Base-by-base conservation (phyloP, 768 basidiomycete genomes). In the Cystofilobasidium capitatum region DNA sequence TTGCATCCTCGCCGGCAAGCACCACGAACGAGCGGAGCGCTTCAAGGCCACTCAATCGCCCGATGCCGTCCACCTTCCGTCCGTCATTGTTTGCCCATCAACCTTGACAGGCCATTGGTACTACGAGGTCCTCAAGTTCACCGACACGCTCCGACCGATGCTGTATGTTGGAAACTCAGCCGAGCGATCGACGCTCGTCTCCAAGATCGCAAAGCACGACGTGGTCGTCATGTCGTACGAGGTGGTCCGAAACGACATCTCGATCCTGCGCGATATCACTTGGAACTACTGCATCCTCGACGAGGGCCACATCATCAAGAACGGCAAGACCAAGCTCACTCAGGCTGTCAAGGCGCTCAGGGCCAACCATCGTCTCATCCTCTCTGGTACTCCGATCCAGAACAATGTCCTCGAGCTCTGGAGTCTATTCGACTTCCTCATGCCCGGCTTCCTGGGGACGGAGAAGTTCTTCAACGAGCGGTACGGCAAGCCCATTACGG, bases 101-200 rank as follows among this genome's bases (percentile, higher is more conserved):
- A 99, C 96, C 1, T 83, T 99, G 61, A 96, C 91, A 2, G 94
- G 96, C 13, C 96, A 99, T 76, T 99, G 96, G 96, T 92, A 91
- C 76, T 94, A 98, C 77, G 96, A 99, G 79, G 88, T 98, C 69
- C 81, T 86, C 58, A 98, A 96, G 74, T 99, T 98, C 72, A 82
- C 86, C 3, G 87, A 88, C 57, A 88, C 86, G 72, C 81, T 98
- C 60, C 83, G 82, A 35, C 90, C 93, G 0, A 81, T 96, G 58
- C 80, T 93, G 70, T 99, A 98, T 77, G 87, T 87, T 10, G 96
- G 96, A 29, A 87, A 87, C 66, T 83, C 89, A 33, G 82, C 85
- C 66, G 91, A 98, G 73, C 85, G 96, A 31, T 80, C 82, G 33
- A 82, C 81, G 65, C 80, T 92, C 20, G 79, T 89, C 20, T 72